These are phyloP conservation scores for Chiua sp. DNA, from an alignment of 1,284 basidiomycete species.

Conservation along the genomic window DNA sequence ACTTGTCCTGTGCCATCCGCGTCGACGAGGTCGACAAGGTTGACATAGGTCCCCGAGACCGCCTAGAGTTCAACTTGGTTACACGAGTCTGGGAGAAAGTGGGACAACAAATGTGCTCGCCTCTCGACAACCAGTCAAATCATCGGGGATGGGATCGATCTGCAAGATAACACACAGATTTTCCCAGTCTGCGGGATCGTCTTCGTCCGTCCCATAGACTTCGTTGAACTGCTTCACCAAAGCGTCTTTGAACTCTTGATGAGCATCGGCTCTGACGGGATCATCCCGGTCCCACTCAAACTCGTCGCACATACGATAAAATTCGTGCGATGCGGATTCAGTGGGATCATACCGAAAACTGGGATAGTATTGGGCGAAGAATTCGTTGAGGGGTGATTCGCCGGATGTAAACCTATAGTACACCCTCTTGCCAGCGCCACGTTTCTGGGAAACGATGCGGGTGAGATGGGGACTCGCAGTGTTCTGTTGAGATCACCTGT, in stretches of 20 bases:
- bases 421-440: no score
- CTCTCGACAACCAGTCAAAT: constrained; percentile 12
- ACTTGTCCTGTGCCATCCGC: constrained; percentile 3
- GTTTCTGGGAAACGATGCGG: neutral
- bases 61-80: constrained; percentile 7
- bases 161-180: constrained; percentile 9
- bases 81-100: no score
- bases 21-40: constrained; percentile 29
- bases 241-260: constrained; percentile 14
- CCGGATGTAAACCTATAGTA: no score
- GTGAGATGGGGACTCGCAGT: neutral
- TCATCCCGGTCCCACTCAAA: constrained; percentile 5
- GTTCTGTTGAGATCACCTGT: neutral
- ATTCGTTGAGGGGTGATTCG: neutral
- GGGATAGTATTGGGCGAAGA: constrained; percentile 11
- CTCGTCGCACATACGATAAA: constrained; percentile 24
- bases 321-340: constrained; percentile 23
- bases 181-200: constrained; percentile 11
- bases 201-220: constrained; percentile 18
- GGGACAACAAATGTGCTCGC: neutral
- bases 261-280: neutral
- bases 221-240: constrained; percentile 23
- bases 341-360: constrained; percentile 17
- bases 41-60: constrained; percentile 6
- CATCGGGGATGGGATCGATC: constrained; percentile 16